phyloP scores from a whole-genome alignment of 2,329 filamentous ascomycete species.

The Orbilia javanica region DNA sequence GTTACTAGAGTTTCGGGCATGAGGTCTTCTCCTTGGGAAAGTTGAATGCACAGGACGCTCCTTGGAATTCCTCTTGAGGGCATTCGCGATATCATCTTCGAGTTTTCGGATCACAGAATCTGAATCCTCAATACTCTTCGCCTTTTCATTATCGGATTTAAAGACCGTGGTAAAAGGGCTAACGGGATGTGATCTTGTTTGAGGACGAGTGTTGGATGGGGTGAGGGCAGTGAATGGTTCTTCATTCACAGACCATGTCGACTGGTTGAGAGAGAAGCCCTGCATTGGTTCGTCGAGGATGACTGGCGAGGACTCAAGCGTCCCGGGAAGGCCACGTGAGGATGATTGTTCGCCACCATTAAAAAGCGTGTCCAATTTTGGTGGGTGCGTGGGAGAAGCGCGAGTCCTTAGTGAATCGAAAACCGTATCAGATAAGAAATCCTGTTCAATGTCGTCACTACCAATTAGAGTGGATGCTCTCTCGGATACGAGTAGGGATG shows the following conservation, averaged over 20 bases:
- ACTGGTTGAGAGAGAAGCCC: slow-evolving; percentile 38
- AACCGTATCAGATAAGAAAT: slow-evolving; percentile 62
- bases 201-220: slow-evolving; percentile 52
- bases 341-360: slow-evolving; percentile 44
- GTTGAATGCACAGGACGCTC: slow-evolving; percentile 54
- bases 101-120: slow-evolving; percentile 50
- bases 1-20: slow-evolving; percentile 55
- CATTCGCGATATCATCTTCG: slow-evolving; percentile 50
- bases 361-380: slow-evolving; percentile 56
- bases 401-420: slow-evolving; percentile 63
- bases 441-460: slow-evolving; percentile 61
- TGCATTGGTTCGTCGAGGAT: slow-evolving; percentile 56
- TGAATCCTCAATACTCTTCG: slow-evolving; percentile 32
- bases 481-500: slow-evolving; percentile 60
- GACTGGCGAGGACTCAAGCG: slow-evolving; percentile 51
- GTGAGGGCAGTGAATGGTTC: slow-evolving; percentile 38
- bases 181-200: slow-evolving; percentile 54
- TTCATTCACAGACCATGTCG: slow-evolving; percentile 51
- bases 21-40: slow-evolving; percentile 48
- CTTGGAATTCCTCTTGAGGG: slow-evolving; percentile 56
- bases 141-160: slow-evolving; percentile 34
- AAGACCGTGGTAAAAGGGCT: slow-evolving; percentile 49
- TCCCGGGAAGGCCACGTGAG: slow-evolving; percentile 41
- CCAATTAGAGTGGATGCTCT: slow-evolving; percentile 62
- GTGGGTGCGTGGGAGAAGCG: slow-evolving; percentile 59